These are phyloP conservation scores for Fusarium goolgardi DNA, from an alignment of 2,329 filamentous ascomycete species.

Conservation along the genomic window DNA sequence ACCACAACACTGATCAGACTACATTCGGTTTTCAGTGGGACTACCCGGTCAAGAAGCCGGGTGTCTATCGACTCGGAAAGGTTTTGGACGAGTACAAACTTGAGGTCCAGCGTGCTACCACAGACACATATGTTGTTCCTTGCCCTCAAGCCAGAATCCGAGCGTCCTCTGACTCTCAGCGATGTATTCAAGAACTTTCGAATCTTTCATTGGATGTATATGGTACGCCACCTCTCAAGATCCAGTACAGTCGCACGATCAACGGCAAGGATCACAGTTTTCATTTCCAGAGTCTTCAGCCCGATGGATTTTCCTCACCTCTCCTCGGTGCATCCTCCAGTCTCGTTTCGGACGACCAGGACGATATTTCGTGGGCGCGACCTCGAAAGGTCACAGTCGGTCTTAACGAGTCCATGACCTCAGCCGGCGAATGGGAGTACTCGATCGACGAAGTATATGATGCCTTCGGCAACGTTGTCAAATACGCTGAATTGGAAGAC, in stretches of 20 bases:
- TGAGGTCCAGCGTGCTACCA: constrained; percentile 81
- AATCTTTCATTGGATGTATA: constrained; percentile 84
- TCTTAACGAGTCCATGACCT: constrained; percentile 88
- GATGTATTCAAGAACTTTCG: constrained; percentile 89
- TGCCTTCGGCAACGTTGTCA: constrained; percentile 86
- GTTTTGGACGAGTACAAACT: constrained; percentile 95
- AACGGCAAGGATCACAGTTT: constrained; percentile 86
- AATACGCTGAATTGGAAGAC: constrained; percentile 74
- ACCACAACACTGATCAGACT: constrained; percentile 72
- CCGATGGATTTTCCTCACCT: constrained; percentile 85
- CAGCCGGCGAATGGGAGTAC: constrained; percentile 86
- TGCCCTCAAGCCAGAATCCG: constrained; percentile 85
- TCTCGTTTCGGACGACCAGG: constrained; percentile 69
- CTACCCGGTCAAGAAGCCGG: constrained; percentile 84
- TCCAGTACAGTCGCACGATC: constrained; percentile 89
- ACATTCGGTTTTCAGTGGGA: constrained; percentile 74
- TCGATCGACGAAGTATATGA: constrained; percentile 92
- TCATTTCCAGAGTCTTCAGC: constrained; percentile 93
- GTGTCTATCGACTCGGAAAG: constrained; percentile 84
- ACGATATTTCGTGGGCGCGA: constrained; percentile 84
- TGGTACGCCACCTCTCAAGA: constrained; percentile 89
- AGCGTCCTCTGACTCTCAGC: constrained; percentile 68
- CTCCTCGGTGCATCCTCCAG: constrained; percentile 72
- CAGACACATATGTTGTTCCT: constrained; percentile 84
- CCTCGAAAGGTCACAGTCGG: constrained; percentile 80